Percentiles rank a stretch among this genome's conserved stretches.
Evolutionary conservation across 1,139 yeast species (phyloP).

Genomic region (Saccharomyces hybrid): DNA sequence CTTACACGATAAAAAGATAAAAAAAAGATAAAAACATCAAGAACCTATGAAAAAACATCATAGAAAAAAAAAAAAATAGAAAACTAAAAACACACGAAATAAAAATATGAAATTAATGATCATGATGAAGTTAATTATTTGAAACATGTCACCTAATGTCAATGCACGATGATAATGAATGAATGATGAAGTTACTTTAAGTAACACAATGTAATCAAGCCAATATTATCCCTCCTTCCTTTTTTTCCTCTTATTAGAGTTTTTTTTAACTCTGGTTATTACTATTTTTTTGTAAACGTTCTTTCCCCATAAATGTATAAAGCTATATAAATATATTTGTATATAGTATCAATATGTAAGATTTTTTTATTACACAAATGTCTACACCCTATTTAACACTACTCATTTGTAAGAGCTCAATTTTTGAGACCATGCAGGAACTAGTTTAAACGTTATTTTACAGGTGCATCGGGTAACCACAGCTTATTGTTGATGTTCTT

Average conservation of each 20-base stretch:
- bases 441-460: not conserved
- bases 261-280: not conserved
- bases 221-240: not conserved
- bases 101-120: not conserved
- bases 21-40: not conserved
- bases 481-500: not conserved
- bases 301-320: not conserved
- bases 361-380: not conserved
- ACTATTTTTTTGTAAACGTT: not conserved
- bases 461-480: no score
- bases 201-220: not conserved
- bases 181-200: not conserved
- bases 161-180: not conserved
- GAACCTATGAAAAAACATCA: not conserved
- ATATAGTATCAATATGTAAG: not conserved
- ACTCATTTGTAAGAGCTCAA: not conserved
- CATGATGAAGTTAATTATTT: not conserved
- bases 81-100: not conserved
- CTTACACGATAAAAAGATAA: conserved; percentile 1
- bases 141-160: not conserved
- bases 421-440: no score
- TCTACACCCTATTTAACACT: not conserved
- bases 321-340: not conserved
- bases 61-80: not conserved
- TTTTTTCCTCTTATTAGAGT: not conserved